Percentiles rank a stretch among this genome's conserved stretches.
Evolutionary conservation across 164 flowering plant species (phyloP).

Genomic region (Stephania japonica): DNA sequence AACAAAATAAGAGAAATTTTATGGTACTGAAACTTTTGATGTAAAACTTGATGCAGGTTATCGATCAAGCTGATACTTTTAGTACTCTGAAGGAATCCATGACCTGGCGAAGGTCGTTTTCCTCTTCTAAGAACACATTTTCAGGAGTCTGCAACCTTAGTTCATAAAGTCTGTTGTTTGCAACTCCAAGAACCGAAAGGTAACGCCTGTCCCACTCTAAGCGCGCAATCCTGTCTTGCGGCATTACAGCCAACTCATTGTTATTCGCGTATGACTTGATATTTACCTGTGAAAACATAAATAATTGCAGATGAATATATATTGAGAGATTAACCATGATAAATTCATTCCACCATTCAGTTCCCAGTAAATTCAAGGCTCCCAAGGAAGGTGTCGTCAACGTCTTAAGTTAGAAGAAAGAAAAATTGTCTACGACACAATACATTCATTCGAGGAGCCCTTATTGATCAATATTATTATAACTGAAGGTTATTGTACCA

Average conservation of each 20-base stretch:
- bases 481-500: background rate
- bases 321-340: background rate
- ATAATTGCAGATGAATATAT: background rate
- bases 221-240: constrained; percentile 64
- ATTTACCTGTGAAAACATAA: constrained; percentile 57
- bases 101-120: constrained; percentile 60
- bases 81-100: constrained; percentile 91
- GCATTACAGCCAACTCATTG: constrained; percentile 96
- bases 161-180: constrained; percentile 71
- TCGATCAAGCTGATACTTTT: constrained; percentile 52
- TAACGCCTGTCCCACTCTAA: constrained; percentile 88
- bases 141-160: constrained; percentile 86
- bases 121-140: constrained; percentile 73
- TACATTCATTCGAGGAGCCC: background rate
- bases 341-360: background rate
- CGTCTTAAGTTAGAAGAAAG: background rate
- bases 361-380: background rate
- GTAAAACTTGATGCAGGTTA: background rate
- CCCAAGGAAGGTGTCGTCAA: background rate
- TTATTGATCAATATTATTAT: no score
- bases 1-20: no score
- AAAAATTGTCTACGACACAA: background rate
- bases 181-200: constrained; percentile 95
- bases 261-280: constrained; percentile 91
- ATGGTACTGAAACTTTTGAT: background rate